Percentiles rank a stretch among this genome's conserved stretches.
phyloP scores from a whole-genome alignment of 2,329 filamentous ascomycete species.

The Calycina marina region DNA sequence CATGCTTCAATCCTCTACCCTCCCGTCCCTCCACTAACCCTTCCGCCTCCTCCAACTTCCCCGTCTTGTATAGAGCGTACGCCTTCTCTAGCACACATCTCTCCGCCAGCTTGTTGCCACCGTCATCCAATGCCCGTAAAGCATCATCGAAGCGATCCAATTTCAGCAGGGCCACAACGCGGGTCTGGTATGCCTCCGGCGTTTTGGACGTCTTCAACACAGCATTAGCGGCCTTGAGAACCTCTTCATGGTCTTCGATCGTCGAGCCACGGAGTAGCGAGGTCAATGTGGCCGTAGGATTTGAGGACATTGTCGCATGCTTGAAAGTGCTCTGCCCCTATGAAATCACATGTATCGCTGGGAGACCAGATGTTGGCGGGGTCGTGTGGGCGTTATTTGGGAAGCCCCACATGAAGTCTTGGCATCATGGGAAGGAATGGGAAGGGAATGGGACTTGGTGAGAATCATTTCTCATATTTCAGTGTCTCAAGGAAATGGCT shows the following conservation, averaged over 20 bases:
- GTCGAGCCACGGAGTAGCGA: conserved; percentile 33
- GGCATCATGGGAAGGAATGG: too few relatives aligned
- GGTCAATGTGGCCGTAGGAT: conserved; percentile 20
- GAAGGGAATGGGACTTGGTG: too few relatives aligned
- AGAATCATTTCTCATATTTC: too few relatives aligned
- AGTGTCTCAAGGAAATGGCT: too few relatives aligned
- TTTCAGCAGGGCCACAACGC: conserved; percentile 62
- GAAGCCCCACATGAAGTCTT: too few relatives aligned
- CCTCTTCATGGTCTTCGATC: conserved; percentile 59
- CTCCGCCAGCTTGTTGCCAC: conserved; percentile 43
- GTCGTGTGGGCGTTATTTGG: too few relatives aligned
- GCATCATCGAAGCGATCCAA: conserved; percentile 74
- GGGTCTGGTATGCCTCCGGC: conserved; percentile 48
- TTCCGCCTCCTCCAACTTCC: conserved; percentile 50
- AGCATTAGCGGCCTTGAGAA: conserved; percentile 49
- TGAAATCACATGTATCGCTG: too few relatives aligned
- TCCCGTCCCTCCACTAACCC: conserved; percentile 16
- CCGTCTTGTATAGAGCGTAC: conserved; percentile 74
- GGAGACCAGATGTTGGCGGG: conserved; percentile 1
- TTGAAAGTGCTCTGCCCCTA: too few relatives aligned
- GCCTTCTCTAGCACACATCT: conserved; percentile 54
- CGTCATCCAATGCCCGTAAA: conserved; percentile 50
- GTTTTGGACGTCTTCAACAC: conserved; percentile 48
- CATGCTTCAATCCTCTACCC: conserved; percentile 27
- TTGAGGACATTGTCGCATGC: conserved; percentile 18